These are phyloP conservation scores for Annona cherimola DNA, from an alignment of 164 flowering plant species.

Conservation along the genomic window DNA sequence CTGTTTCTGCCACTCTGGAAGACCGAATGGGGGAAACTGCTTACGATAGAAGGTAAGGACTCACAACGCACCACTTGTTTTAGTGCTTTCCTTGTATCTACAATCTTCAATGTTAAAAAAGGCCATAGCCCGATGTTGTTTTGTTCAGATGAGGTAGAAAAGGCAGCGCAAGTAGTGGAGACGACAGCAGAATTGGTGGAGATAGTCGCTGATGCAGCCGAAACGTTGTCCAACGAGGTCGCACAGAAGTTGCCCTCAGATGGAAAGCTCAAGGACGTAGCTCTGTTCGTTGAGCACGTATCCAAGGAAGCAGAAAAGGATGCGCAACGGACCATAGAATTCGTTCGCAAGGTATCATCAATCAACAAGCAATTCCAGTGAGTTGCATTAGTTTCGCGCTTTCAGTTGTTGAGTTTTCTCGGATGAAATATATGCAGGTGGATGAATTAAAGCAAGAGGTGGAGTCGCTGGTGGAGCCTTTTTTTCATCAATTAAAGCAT, in stretches of 20 bases:
- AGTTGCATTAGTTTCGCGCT: neutral
- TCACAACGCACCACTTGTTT: neutral
- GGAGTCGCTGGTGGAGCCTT: conserved; percentile 2
- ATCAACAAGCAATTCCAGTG: neutral
- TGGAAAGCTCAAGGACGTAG: conserved; percentile 24
- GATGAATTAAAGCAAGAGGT: conserved; percentile 2
- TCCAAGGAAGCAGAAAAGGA: conserved; percentile 25
- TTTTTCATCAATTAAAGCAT: neutral
- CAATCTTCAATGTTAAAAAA: neutral
- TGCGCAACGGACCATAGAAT: conserved; percentile 22
- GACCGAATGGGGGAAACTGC: conserved; percentile 1
- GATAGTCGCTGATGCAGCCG: conserved; percentile 26
- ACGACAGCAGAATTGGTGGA: conserved; percentile 25
- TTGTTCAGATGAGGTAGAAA: conserved; percentile 11
- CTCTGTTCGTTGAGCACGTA: conserved; percentile 17
- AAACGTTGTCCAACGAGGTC: conserved; percentile 24
- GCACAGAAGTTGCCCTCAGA: conserved; percentile 25
- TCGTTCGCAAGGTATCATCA: conserved; percentile 31
- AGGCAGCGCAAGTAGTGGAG: conserved; percentile 24
- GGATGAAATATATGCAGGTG: neutral
- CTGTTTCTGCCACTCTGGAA: conserved; percentile 6
- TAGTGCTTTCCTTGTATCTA: too few species aligned
- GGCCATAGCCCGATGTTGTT: neutral
- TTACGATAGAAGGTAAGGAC: conserved; percentile 1
- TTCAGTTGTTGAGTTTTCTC: neutral